These are phyloP conservation scores for Byssochlamys sp. DNA, from an alignment of 2,329 filamentous ascomycete species.

Conservation along the genomic window DNA sequence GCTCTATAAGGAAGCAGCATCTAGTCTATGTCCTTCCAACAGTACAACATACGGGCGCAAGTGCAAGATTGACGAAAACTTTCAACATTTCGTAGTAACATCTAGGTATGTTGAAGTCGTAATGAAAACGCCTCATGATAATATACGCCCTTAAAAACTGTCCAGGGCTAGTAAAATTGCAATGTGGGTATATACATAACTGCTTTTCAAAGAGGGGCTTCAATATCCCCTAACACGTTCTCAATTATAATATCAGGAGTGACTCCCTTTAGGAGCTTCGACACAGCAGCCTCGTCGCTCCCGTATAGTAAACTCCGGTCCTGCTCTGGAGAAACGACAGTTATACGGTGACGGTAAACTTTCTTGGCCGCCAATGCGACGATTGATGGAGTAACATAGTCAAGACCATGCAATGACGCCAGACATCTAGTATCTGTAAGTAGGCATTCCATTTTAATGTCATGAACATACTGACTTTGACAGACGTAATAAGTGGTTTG, in stretches of 20 bases:
- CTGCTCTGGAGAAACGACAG: conserved; percentile 56
- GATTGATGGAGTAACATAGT: conserved; percentile 74
- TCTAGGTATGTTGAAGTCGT: background rate
- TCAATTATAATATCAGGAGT: conserved; percentile 50
- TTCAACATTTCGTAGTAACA: background rate
- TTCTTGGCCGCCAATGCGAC: conserved; percentile 75
- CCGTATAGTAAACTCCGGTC: conserved; percentile 93
- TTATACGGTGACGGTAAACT: conserved; percentile 75
- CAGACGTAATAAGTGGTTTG: conserved; percentile 63
- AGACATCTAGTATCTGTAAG: conserved; percentile 48
- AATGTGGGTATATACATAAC: background rate
- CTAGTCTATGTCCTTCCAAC: background rate
- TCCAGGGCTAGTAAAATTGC: background rate
- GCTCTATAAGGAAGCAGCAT: background rate
- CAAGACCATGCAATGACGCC: conserved; percentile 68
- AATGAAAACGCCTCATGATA: background rate
- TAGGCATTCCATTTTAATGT: background rate
- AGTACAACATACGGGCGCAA: no score
- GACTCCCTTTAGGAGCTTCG: conserved; percentile 52
- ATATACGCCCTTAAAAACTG: background rate
- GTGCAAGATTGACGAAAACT: background rate
- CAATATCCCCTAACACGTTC: conserved; percentile 47
- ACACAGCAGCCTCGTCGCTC: conserved; percentile 62
- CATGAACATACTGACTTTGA: conserved; percentile 39
- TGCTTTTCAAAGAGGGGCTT: conserved; percentile 42